Percentiles rank a stretch among this genome's conserved stretches.
Conservation (phyloP, 306 rosid genomes). For the Sechiopsis laciniata region DNA sequence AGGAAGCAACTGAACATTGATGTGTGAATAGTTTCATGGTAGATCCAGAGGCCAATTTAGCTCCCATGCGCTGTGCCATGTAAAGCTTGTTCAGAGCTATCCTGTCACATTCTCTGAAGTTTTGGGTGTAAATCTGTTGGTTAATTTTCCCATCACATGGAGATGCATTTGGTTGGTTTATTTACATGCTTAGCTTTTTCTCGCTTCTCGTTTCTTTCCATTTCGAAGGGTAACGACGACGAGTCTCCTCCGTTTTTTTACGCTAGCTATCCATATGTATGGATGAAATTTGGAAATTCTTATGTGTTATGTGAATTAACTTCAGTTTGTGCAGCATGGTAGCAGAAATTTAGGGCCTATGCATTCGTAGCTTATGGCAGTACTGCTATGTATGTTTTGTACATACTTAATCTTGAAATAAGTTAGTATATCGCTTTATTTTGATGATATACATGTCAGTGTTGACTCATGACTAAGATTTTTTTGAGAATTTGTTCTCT, state of each 20-base stretch:
- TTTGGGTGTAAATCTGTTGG: conserved; percentile 46
- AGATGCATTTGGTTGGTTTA: conserved; percentile 34
- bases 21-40: conserved; percentile 24
- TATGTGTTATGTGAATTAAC: conserved; percentile 32
- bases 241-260: conserved; percentile 31
- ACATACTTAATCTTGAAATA: conserved; percentile 32
- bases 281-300: conserved; percentile 39
- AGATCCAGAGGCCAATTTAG: conserved; percentile 5
- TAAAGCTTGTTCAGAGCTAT: conserved; percentile 57
- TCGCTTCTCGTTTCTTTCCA: conserved; percentile 32
- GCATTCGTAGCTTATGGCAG: conserved; percentile 21
- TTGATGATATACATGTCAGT: conserved; percentile 3
- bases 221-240: conserved; percentile 10
- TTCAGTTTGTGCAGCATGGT: conserved; percentile 49
- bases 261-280: conserved; percentile 21
- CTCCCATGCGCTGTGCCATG: conserved; percentile 31
- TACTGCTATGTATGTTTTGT: conserved; percentile 37
- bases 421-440: conserved; percentile 26
- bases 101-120: conserved; percentile 55
- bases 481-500: conserved; percentile 15
- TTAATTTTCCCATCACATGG: conserved; percentile 43
- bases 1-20: conserved; percentile 25
- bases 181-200: conserved; percentile 27
- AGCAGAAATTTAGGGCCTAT: conserved; percentile 35
- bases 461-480: conserved; percentile 3